phyloP scores from a whole-genome alignment of 106 monocot genomes.

The Platanthera guangdongensis region DNA sequence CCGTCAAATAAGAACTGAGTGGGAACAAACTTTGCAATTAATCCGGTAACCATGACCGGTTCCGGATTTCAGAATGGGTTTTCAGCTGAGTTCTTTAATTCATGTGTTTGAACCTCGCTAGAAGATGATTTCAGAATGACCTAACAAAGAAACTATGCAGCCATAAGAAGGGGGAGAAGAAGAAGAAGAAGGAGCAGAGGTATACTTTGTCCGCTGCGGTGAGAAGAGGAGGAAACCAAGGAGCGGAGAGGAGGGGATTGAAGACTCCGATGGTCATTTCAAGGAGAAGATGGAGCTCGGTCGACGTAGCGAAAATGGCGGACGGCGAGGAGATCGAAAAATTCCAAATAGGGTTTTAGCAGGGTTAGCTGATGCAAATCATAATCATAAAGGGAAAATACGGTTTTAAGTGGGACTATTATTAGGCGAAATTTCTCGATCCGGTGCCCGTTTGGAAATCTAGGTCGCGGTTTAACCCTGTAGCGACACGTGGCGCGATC shows the following conservation, averaged over 20 bases:
- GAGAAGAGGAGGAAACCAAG: background rate
- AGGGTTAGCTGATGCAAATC: background rate
- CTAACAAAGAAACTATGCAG: background rate
- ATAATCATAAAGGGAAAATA: too few relatives aligned
- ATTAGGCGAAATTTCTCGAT: too few relatives aligned
- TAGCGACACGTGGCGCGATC: too few relatives aligned
- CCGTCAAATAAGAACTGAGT: background rate
- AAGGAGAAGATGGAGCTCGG: background rate
- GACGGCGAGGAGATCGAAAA: background rate
- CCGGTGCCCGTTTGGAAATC: too few relatives aligned
- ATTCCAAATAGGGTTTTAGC: background rate
- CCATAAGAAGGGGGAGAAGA: background rate
- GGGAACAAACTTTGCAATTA: background rate
- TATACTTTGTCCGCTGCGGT: background rate
- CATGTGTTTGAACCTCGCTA: background rate
- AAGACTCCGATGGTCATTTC: background rate
- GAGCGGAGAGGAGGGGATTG: background rate
- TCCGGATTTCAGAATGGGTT: background rate
- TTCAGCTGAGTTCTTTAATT: background rate
- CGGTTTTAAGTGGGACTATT: too few relatives aligned
- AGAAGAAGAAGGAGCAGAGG: background rate
- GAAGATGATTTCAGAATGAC: background rate
- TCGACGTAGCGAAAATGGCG: background rate
- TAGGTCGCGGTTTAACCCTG: too few relatives aligned
- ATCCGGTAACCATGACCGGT: background rate